A percentile compares a stretch with the other conserved stretches of the same genome.
Evolutionary conservation across 768 basidiomycete species (phyloP).

Genomic region (Fomitopsis serialis): DNA sequence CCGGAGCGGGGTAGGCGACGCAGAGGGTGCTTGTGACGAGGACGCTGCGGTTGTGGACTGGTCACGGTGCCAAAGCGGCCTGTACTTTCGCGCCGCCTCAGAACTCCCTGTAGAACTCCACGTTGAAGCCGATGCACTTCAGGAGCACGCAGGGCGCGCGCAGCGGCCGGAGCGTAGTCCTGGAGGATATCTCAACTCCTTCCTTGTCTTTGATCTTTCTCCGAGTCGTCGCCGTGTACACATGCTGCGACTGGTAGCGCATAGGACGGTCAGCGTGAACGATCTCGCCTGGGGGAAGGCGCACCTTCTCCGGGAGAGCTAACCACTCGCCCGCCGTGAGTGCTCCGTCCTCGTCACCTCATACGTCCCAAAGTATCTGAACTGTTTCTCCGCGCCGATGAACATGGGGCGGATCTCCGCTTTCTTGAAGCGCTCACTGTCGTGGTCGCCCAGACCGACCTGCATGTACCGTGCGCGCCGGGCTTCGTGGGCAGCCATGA

Average conservation of each 20-base stretch:
- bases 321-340: conserved; percentile 44
- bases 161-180: conserved; percentile 40
- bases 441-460: conserved; percentile 41
- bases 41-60: no score
- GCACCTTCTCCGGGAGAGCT: conserved; percentile 34
- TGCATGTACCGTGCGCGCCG: conserved; percentile 51
- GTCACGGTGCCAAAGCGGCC: neutral
- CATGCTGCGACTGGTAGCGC: conserved; percentile 10
- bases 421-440: conserved; percentile 35
- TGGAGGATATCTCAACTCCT: conserved; percentile 30
- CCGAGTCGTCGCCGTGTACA: conserved; percentile 36
- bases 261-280: no score
- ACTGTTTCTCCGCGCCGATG: conserved; percentile 35
- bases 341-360: conserved; percentile 32
- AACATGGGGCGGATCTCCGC: conserved; percentile 41
- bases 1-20: neutral
- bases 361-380: conserved; percentile 44
- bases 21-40: neutral
- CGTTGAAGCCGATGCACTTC: conserved; percentile 40
- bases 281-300: no score
- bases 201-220: conserved; percentile 23
- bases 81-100: conserved; percentile 1
- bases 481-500: conserved; percentile 47
- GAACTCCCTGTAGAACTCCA: conserved; percentile 26
- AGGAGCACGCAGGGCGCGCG: conserved; percentile 45